Base-by-base conservation (phyloP, 495 filamentous ascomycete genomes). In the Immersiella caudata region DNA sequence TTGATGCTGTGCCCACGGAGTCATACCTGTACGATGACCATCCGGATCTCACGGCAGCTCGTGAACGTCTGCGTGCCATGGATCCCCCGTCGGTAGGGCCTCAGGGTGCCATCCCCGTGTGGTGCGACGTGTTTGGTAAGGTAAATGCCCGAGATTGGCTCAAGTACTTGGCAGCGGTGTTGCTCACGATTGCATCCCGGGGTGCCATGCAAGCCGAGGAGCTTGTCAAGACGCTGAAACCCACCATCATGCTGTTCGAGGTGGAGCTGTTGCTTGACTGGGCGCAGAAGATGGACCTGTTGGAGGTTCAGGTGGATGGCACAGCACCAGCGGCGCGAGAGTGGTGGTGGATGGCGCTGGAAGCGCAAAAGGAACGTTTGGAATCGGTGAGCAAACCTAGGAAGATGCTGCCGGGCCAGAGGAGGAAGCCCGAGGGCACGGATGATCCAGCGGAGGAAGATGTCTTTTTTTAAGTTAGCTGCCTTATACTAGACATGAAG, bases 91-190 rank as follows among this genome's bases (percentile, higher is more conserved):
- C 72, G 26, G 12, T 59, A 33, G 73, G 78, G 33, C 70, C 77
- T 36, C 64, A 68, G 50, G 73, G 79, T 69, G 72, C 87, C 73
- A 70, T 92, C 21, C 93, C 93, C 0, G 77, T 93, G 26, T 97
- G 93, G 93, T 86, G 86, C 67, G 91, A 93, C 75, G 90, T 96
- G 56, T 86, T 92, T 60, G 87, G 85, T 0, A 76, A 84, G 9
- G 76, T 93, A 14, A 83, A 91, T 40, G 69, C 66, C 2, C 77
- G 82, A 6, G 78, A 90, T 49, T 97, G 93, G 93, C 79, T 87
- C 2, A 78, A 85, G 70, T 84, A 86, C 8, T 75, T 91, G 14
- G 83, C 82, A 9, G 83, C 86, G 21, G 79, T 92, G 14, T 67
- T 88, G 9, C 80, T 87, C 21, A 82, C 84, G 50, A 64, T 93